Evolutionary conservation across 441 rosid species (phyloP), one percentile per base, ranked within the genome.

Genomic region (Corymbia calophylla): DNA sequence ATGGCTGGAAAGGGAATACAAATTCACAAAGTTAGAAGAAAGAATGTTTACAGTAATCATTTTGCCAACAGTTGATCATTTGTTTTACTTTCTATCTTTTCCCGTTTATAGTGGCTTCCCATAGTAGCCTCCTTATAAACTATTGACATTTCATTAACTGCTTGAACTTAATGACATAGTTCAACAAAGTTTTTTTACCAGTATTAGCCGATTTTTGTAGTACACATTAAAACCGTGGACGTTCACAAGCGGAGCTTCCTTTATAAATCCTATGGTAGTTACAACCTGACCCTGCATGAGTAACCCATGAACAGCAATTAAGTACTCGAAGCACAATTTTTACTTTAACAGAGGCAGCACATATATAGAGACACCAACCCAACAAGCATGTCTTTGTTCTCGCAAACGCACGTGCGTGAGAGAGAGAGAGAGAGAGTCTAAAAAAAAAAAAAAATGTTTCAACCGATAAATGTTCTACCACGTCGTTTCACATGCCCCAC

Each of bases 231-330:
- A 98, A 88, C 99, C 99, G 87, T 94, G 97, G 89, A 96, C 85
- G 89, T 90, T 93, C 82, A 96, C 91, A 53, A 92, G 93, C 17
- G 99, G 99, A 93, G 99, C 98, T 92, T 97, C 99, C 92, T 98
- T 97, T 87, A 96, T 88, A 95, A 98, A 98, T 64, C 99, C 99
- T 85, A 98, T 96, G 44, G 99, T 98, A 84, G 99, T 97, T 70
- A 96, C 90, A 66, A 96, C 97, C 87, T 89, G 87, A 91, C 96
- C 97, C 99, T 98, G 94, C 91, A 92, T 56, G 66, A 85, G 89
- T 80, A 81, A 91, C 89, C 48, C 89, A 91, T n/a, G 51, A 77
- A 89, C 88, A 90, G 55, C 68, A 92, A 17, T 8, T 68, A 87
- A 19, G 49, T 82, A n/a, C 89, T 87, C 1, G 4, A 9, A 70